These are phyloP conservation scores for Penicillium paradoxum DNA, from an alignment of 495 filamentous ascomycete genomes.

Conservation along the genomic window DNA sequence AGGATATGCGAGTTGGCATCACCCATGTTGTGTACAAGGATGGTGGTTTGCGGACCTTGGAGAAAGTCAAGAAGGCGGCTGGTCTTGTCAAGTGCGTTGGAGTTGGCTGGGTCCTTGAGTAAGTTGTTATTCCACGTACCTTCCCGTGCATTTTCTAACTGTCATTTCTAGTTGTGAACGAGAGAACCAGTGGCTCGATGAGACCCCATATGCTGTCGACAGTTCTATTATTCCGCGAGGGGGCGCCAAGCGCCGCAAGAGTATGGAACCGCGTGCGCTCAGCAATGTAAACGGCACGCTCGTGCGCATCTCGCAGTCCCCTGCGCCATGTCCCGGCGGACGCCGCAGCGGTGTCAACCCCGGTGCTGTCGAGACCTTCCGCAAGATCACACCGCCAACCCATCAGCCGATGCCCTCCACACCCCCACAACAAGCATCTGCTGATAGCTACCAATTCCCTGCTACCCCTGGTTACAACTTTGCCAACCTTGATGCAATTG, in stretches of 20 bases:
- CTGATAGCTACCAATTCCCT: slow-evolving; percentile 26
- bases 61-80: slow-evolving; percentile 73
- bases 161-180: slow-evolving; percentile 61
- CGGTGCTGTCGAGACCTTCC: slow-evolving; percentile 35
- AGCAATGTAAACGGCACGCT: slow-evolving; percentile 67
- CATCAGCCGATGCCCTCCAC: slow-evolving; percentile 16
- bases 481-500: slow-evolving; percentile 38
- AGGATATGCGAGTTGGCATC: slow-evolving; percentile 63
- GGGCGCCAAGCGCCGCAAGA: slow-evolving; percentile 74
- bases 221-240: slow-evolving; percentile 68
- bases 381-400: slow-evolving; percentile 28
- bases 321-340: slow-evolving; percentile 26
- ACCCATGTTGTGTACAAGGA: slow-evolving; percentile 97
- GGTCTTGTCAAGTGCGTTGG: slow-evolving; percentile 80
- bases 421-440: slow-evolving; percentile 18
- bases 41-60: slow-evolving; percentile 76
- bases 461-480: slow-evolving; percentile 33
- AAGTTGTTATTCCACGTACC: slow-evolving; percentile 28
- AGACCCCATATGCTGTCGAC: slow-evolving; percentile 65
- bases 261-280: slow-evolving; percentile 82
- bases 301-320: slow-evolving; percentile 21
- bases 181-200: slow-evolving; percentile 70
- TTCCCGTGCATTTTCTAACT: neutral
- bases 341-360: slow-evolving; percentile 31
- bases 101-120: slow-evolving; percentile 85